These are phyloP conservation scores for Macrolepiota fuliginosa DNA, from an alignment of 768 basidiomycete species.

Conservation along the genomic window DNA sequence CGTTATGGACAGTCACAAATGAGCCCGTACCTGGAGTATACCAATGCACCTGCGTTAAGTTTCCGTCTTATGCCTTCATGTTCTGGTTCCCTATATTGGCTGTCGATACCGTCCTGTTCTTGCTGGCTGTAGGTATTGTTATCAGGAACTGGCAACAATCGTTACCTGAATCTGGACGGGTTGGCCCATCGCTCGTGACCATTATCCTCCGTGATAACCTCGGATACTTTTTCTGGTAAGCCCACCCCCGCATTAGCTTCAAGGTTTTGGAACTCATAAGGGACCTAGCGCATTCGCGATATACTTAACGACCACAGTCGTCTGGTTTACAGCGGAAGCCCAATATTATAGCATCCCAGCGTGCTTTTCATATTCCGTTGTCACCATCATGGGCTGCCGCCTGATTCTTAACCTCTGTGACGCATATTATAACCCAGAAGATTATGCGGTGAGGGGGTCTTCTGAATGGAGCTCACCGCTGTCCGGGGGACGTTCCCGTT, in stretches of 20 bases:
- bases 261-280: neutral
- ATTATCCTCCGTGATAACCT: conserved; percentile 26
- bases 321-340: conserved; percentile 23
- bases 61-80: conserved; percentile 21
- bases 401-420: conserved; percentile 29
- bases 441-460: neutral
- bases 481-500: too few species aligned
- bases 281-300: conserved; percentile 19
- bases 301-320: conserved; percentile 20
- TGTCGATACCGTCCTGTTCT: conserved; percentile 26
- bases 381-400: conserved; percentile 25
- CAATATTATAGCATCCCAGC: conserved; percentile 24
- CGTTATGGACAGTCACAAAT: conserved; percentile 5
- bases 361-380: conserved; percentile 21
- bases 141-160: neutral
- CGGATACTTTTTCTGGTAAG: conserved; percentile 25
- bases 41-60: conserved; percentile 9
- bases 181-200: conserved; percentile 19
- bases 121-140: conserved; percentile 22
- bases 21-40: conserved; percentile 9
- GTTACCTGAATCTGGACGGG: neutral
- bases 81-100: conserved; percentile 28
- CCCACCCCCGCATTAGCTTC: neutral
- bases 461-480: neutral
- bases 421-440: conserved; percentile 20